Evolutionary conservation across 179 eudicot species (phyloP).

Genomic region (Sideroxylon spinosum): DNA sequence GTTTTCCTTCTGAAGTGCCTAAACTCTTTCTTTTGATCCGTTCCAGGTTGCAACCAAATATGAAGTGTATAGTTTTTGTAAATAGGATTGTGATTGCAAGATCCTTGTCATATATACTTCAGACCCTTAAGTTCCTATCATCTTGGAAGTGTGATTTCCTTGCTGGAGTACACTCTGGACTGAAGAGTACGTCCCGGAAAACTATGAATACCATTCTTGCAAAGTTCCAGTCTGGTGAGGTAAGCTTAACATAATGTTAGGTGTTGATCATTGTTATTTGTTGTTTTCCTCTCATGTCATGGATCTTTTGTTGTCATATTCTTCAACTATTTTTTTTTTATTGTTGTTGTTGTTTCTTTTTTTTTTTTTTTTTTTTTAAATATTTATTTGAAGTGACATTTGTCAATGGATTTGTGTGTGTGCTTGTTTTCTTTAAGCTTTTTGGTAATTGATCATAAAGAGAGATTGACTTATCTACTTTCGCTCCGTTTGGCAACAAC

Average conservation of each 20-base stretch:
- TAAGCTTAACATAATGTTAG: conserved; percentile 21
- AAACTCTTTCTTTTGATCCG: conserved; percentile 15
- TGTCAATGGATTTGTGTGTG: background rate
- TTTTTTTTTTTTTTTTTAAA: no score
- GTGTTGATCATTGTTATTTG: background rate
- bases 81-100: conserved; percentile 84
- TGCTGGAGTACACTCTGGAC: conserved; percentile 76
- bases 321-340: background rate
- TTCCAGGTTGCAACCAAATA: conserved; percentile 77
- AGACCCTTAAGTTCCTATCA: conserved; percentile 47
- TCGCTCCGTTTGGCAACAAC: no score
- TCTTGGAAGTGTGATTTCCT: conserved; percentile 78
- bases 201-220: conserved; percentile 59
- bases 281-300: background rate
- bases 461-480: background rate
- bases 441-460: background rate
- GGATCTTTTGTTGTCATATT: conserved; percentile 8
- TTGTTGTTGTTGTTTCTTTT: background rate
- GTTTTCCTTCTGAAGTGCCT: background rate
- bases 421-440: background rate
- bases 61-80: conserved; percentile 94
- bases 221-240: conserved; percentile 91
- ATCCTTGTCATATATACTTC: conserved; percentile 63
- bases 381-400: no score
- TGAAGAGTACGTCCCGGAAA: conserved; percentile 65